Evolutionary conservation across 2,329 filamentous ascomycete species (phyloP).

Genomic region (Cercospora zeina): DNA sequence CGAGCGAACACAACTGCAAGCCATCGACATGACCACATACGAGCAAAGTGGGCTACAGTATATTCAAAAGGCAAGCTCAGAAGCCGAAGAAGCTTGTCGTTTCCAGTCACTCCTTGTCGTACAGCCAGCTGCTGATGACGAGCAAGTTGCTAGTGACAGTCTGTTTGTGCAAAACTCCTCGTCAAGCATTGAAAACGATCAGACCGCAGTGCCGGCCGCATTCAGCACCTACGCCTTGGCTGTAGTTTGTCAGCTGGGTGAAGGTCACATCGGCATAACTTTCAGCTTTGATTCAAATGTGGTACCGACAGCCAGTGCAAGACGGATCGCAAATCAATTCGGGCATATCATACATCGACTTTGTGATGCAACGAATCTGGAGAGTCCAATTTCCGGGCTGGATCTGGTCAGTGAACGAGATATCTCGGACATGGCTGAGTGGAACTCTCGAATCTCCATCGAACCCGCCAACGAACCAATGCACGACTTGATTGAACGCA

Average conservation of each 20-base stretch:
- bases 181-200: neutral
- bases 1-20: neutral
- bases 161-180: neutral
- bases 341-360: neutral
- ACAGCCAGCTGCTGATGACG: neutral
- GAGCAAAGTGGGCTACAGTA: constrained; percentile 18
- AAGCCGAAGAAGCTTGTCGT: constrained; percentile 50
- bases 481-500: constrained; percentile 10
- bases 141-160: neutral
- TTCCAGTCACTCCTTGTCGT: constrained; percentile 58
- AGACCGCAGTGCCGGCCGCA: neutral
- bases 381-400: neutral
- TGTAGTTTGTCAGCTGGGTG: neutral
- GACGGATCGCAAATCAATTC: neutral
- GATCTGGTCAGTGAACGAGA: neutral
- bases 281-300: neutral
- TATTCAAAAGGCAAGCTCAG: constrained; percentile 3
- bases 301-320: neutral
- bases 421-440: neutral
- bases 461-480: neutral
- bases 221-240: neutral
- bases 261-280: neutral
- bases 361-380: neutral
- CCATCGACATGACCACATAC: constrained; percentile 18
- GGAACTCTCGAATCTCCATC: constrained; percentile 7